phyloP scores from a whole-genome alignment of 2,329 filamentous ascomycete genomes.

The Tetracladium maxilliforme region DNA sequence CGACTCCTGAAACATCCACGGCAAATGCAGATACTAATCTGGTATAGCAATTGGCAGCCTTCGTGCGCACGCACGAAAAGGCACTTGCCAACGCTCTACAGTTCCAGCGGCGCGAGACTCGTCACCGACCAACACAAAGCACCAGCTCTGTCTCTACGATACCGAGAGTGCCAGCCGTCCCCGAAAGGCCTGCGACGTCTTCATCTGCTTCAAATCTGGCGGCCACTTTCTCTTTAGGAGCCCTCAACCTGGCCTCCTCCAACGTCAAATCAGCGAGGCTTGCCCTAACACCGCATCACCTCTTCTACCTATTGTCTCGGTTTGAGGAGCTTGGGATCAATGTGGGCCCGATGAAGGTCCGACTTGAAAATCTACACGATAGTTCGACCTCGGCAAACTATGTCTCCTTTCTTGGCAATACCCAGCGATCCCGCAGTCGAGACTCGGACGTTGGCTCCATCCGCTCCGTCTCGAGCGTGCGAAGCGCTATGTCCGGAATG shows the following conservation, averaged over 20 bases:
- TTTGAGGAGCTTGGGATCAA: slow-evolving; percentile 86
- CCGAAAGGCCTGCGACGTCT: slow-evolving; percentile 44
- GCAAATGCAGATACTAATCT: slow-evolving; percentile 8
- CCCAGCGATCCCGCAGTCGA: slow-evolving; percentile 65
- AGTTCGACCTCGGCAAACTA: slow-evolving; percentile 80
- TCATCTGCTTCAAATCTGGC: slow-evolving; percentile 57
- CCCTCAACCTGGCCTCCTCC: slow-evolving; percentile 72
- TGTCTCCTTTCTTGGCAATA: slow-evolving; percentile 83
- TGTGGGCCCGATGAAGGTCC: slow-evolving; percentile 91
- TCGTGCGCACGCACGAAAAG: slow-evolving; percentile 95
- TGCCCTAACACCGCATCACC: slow-evolving; percentile 85
- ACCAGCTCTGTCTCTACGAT: slow-evolving; percentile 28
- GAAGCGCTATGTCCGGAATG: slow-evolving; percentile 96
- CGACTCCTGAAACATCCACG: slow-evolving; percentile 7
- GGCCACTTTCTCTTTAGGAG: slow-evolving; percentile 73
- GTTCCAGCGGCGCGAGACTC: slow-evolving; percentile 55
- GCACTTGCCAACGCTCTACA: slow-evolving; percentile 92
- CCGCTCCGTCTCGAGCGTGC: slow-evolving; percentile 88
- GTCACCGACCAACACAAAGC: slow-evolving; percentile 54
- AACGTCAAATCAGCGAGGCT: slow-evolving; percentile 81
- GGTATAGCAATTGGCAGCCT: slow-evolving; percentile 76
- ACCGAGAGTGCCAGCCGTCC: slow-evolving; percentile 25
- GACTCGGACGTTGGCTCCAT: slow-evolving; percentile 80
- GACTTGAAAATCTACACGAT: slow-evolving; percentile 86
- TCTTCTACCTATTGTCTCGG: slow-evolving; percentile 89